Percentiles rank a stretch among this genome's conserved stretches.
These are phyloP conservation scores for Penicillium waksmanii DNA, from an alignment of 495 filamentous ascomycete species.

Conservation along the genomic window DNA sequence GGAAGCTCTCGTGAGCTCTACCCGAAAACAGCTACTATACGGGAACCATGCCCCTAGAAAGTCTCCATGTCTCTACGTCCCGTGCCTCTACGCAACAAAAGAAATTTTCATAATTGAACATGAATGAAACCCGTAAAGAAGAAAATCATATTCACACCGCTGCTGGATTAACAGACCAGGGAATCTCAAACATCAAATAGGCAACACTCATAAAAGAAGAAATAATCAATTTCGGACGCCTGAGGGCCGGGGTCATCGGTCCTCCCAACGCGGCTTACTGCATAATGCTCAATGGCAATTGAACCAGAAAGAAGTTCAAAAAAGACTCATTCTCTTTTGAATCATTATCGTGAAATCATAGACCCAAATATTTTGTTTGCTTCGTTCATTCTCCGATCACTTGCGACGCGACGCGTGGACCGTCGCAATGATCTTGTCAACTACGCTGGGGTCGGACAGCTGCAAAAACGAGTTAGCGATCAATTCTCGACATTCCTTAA, in stretches of 20 bases:
- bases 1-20: not conserved
- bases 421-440: constrained; percentile 82
- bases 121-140: not conserved
- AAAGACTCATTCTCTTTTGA: constrained; percentile 17
- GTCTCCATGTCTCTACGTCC: not conserved
- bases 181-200: constrained; percentile 34
- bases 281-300: constrained; percentile 4
- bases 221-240: constrained; percentile 14
- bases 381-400: constrained; percentile 26
- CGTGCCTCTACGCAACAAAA: not conserved
- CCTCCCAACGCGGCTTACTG: not conserved
- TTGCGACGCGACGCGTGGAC: constrained; percentile 69
- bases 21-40: not conserved
- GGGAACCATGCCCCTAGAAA: not conserved
- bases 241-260: not conserved
- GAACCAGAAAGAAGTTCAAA: constrained; percentile 9
- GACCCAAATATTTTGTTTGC: constrained; percentile 9
- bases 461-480: constrained; percentile 47
- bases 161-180: constrained; percentile 22
- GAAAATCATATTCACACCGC: constrained; percentile 25
- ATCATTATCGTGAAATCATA: constrained; percentile 32
- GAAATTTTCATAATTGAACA: constrained; percentile 5
- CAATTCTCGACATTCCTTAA: no score
- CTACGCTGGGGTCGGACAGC: constrained; percentile 88
- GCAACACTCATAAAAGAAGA: constrained; percentile 10